Conservation (phyloP, 495 filamentous ascomycete genomes). For the Aspergillus indologenus region DNA sequence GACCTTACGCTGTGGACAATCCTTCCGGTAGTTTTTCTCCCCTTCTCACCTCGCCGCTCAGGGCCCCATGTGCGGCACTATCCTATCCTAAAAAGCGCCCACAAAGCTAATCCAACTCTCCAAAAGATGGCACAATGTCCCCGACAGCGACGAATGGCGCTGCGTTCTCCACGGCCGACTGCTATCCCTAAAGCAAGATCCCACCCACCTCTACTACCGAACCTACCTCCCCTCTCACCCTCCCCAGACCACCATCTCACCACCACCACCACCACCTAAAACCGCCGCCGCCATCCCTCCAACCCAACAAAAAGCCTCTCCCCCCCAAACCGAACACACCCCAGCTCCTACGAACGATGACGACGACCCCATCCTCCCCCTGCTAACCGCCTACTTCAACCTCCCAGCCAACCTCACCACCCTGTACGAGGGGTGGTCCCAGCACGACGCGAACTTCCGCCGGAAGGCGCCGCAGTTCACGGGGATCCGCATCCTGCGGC, state of each 20-base stretch:
- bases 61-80: not conserved
- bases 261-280: conserved; percentile 22
- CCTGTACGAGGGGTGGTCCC: conserved; percentile 86
- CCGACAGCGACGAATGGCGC: conserved; percentile 80
- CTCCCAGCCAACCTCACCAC: conserved; percentile 66
- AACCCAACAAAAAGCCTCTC: conserved; percentile 18
- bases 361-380: conserved; percentile 60
- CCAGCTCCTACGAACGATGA: conserved; percentile 18
- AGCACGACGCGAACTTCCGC: conserved; percentile 82
- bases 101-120: not conserved
- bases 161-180: conserved; percentile 84
- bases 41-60: not conserved
- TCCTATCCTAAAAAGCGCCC: not conserved
- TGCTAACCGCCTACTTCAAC: conserved; percentile 80
- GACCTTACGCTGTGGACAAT: conserved; percentile 85
- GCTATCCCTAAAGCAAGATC: conserved; percentile 79
- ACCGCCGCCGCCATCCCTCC: too few species aligned
- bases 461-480: conserved; percentile 83
- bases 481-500: conserved; percentile 89
- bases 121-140: conserved; percentile 70
- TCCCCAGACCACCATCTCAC: not conserved
- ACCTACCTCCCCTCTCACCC: conserved; percentile 50
- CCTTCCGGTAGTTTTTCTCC: conserved; percentile 58
- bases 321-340: conserved; percentile 9
- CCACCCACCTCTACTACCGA: conserved; percentile 74